A percentile compares a stretch with the other conserved stretches of the same genome.
phyloP scores from a whole-genome alignment of 306 rosid species.

The Psophocarpus tetragonolobus region DNA sequence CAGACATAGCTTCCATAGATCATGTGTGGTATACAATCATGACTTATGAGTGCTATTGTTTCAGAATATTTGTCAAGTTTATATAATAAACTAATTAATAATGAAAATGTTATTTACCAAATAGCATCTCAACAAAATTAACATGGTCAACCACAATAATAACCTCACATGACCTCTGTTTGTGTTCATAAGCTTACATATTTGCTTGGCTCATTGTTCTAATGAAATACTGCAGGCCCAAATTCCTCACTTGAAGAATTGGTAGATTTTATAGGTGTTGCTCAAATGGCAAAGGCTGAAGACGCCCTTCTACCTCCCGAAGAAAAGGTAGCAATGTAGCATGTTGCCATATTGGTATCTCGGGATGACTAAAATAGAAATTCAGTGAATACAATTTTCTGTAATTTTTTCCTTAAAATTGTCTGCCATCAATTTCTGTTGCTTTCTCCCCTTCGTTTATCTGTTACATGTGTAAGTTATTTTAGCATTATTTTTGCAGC shows the following conservation, averaged over 20 bases:
- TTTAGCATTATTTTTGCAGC: conserved; percentile 54
- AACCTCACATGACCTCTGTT: neutral
- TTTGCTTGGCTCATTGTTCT: conserved; percentile 27
- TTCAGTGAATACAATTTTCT: conserved; percentile 17
- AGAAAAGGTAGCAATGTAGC: conserved; percentile 58
- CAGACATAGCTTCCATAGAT: neutral
- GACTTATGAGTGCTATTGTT: neutral
- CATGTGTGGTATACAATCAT: neutral
- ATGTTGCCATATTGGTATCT: neutral
- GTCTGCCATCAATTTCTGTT: neutral
- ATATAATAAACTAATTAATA: neutral
- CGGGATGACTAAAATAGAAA: neutral
- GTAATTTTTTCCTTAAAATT: neutral
- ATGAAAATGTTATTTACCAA: too few relatives aligned
- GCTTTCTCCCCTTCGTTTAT: neutral
- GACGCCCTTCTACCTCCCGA: conserved; percentile 64
- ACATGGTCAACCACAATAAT: neutral
- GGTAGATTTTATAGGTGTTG: conserved; percentile 79
- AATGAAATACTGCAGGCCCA: conserved; percentile 54
- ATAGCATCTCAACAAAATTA: neutral
- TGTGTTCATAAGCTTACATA: neutral
- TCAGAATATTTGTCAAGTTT: conserved; percentile 1
- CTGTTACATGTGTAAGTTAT: conserved; percentile 1
- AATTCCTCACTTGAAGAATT: conserved; percentile 63
- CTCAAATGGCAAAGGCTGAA: conserved; percentile 66